Evolutionary conservation across 2,329 filamentous ascomycete genomes (phyloP).

Genomic region (Sporothrix schenckii): DNA sequence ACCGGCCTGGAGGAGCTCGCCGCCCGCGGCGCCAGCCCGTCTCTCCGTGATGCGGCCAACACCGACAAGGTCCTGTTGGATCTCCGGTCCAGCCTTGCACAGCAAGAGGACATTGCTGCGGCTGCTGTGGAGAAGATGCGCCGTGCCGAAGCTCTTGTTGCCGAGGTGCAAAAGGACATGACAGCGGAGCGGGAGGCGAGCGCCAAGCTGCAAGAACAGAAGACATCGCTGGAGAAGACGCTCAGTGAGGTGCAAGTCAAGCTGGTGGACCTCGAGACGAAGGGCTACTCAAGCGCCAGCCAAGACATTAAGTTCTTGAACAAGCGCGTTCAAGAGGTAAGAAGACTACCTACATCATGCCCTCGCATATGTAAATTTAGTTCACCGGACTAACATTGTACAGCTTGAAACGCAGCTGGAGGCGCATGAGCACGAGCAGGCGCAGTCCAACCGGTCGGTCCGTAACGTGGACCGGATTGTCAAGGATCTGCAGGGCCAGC

Average conservation of each 20-base stretch:
- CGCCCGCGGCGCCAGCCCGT: conserved; percentile 79
- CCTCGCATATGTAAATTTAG: neutral
- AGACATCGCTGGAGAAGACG: conserved; percentile 83
- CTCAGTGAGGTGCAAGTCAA: conserved; percentile 88
- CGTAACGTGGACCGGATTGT: conserved; percentile 93
- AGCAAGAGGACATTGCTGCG: conserved; percentile 88
- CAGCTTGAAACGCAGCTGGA: conserved; percentile 89
- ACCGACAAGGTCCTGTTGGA: conserved; percentile 79
- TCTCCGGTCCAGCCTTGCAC: conserved; percentile 82
- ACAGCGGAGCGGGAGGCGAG: conserved; percentile 80
- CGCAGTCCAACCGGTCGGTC: conserved; percentile 79
- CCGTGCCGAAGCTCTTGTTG: conserved; percentile 80
- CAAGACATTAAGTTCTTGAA: conserved; percentile 95
- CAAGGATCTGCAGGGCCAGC: conserved; percentile 87
- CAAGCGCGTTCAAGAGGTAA: conserved; percentile 91
- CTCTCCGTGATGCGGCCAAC: conserved; percentile 84
- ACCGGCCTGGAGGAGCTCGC: conserved; percentile 85
- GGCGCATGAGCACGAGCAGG: conserved; percentile 75
- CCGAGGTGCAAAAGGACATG: conserved; percentile 93
- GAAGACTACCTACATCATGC: conserved; percentile 38
- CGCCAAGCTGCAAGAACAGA: conserved; percentile 83
- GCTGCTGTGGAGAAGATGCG: conserved; percentile 98
- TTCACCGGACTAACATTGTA: conserved; percentile 24
- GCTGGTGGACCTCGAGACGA: conserved; percentile 92
- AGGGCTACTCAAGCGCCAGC: conserved; percentile 91